phyloP scores from a whole-genome alignment of 129 eudicot species.

The Flaveria ramosissima region DNA sequence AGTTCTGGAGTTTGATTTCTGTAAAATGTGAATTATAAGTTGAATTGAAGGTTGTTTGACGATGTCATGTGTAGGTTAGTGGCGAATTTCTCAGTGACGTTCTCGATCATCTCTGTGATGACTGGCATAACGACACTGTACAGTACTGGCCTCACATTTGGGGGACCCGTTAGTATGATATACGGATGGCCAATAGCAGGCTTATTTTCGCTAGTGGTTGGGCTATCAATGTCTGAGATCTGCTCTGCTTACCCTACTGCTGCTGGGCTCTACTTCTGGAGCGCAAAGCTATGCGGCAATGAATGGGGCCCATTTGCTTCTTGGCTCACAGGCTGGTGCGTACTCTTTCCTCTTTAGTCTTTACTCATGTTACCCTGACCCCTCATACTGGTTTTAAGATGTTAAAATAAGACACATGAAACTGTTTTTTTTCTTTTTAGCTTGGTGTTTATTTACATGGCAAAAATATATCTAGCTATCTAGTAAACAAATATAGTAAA shows the following conservation, averaged over 20 bases:
- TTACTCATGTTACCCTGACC: background rate
- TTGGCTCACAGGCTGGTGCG: constrained; percentile 83
- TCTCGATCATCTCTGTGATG: constrained; percentile 61
- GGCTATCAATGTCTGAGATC: constrained; percentile 74
- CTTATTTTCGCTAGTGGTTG: constrained; percentile 47
- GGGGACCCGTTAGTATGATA: constrained; percentile 71
- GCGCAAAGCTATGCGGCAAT: constrained; percentile 61
- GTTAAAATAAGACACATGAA: no score
- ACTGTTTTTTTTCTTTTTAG: no score
- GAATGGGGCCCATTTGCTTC: constrained; percentile 68
- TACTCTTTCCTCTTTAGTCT: background rate
- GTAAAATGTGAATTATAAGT: background rate
- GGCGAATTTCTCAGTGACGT: constrained; percentile 57
- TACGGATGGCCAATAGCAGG: constrained; percentile 72
- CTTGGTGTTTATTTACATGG: no score
- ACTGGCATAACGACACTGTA: constrained; percentile 64
- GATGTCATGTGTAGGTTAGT: constrained; percentile 40
- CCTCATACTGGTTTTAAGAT: background rate
- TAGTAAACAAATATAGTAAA: no score
- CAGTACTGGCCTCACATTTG: constrained; percentile 48
- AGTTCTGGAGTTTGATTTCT: background rate
- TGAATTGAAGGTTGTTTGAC: background rate
- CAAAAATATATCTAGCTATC: no score
- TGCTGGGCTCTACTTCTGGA: constrained; percentile 77
- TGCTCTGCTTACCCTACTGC: constrained; percentile 81